Base-by-base conservation (phyloP, 2,329 filamentous ascomycete genomes). In the Bimuria novae-zelandiae region DNA sequence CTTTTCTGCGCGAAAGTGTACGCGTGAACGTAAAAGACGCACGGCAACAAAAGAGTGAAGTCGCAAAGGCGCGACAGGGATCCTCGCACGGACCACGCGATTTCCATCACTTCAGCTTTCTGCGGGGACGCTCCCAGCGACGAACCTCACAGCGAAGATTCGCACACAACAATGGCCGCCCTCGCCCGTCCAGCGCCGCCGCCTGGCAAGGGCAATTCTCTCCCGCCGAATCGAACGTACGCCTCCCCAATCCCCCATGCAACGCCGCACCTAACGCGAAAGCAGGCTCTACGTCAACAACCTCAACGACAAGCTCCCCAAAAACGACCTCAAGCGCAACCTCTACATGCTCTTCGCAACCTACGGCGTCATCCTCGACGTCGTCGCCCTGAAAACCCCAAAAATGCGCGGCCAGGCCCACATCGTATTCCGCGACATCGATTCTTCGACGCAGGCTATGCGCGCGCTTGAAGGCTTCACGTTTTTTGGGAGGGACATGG, bases 331-430 rank as follows among this genome's bases (percentile, higher is more conserved):
- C 36, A 87, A 92, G 67, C 88, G 90, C 40, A 88, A 89, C 4
- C 82, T 99, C 25, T 99, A 99, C 77, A 89, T 92, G 74, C 83
- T 97, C 11, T 97, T 97, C 74, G 91, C 92, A 10, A 96, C 92
- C 12, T 96, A 96, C 71, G 94, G 94, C 35, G 86, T 91, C 0
- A 89, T 99, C 14, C 84, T 99, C 53, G 94, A 99, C 71, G 85
- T 99, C 17, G 89, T 97, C 43, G 90, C 90, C 25, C 80, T 97
- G 64, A 95, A 92, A 78, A 96, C 90, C 1, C 82, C 82, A 73
- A 91, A 91, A 77, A 97, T 97, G 92, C 88, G 94, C 44, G 94
- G 94, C 3, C 94, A 99, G 76, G 94, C 94, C 56, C 94, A 97
- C 69, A 80, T 99, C 55, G 89, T 94, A 12, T 97, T 92, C 73